Evolutionary conservation across 768 basidiomycete species (phyloP), one percentile per base, ranked within the genome.

Genomic region (Daedalea quercina): DNA sequence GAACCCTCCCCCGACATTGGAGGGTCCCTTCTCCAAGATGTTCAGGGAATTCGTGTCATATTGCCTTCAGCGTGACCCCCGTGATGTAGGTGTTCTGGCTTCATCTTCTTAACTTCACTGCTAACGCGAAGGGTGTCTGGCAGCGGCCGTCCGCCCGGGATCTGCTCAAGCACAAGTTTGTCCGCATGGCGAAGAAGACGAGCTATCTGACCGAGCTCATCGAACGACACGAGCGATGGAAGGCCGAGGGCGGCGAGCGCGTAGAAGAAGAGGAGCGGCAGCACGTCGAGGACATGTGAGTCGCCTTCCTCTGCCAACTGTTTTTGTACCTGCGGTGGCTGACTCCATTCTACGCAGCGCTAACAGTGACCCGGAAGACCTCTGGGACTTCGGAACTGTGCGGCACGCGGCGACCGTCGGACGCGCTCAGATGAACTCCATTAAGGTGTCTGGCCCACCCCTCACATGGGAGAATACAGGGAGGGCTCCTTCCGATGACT

Each of bases 331-430:
- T 24, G 23, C 26, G 9, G 22, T 33, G 17, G 35, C 23, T 44
- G 19, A 44, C 33, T 44, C n/a, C 34, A 52, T 34, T 26, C 44
- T 48, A n/a, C 55, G 87, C 84, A 74, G 75, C 46, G 66, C 71
- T 12, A 73, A 74, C 51, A 77, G 75, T 34, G 86, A 88, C 59
- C 75, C 78, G 2, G 90, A 90, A 49, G 92, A 94, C 57, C 72
- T 97, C 31, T 98, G 95, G 95, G 95, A 98, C 66, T 96, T 97
- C 69, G 95, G 95, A 13, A 98, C 95, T 8, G 87, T 98, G 44
- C 87, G 90, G 52, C 85, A 93, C 62, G 80, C 80, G 41, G 73
- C 70, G 19, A 90, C 90, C 15, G 76, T 90, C 44, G 89, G 89
- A n/a, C 78, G 84, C 48, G 68, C 82, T 22, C 69, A 73, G 41